Evolutionary conservation across 768 basidiomycete species (phyloP).

Genomic region (Pluteus cervinus): DNA sequence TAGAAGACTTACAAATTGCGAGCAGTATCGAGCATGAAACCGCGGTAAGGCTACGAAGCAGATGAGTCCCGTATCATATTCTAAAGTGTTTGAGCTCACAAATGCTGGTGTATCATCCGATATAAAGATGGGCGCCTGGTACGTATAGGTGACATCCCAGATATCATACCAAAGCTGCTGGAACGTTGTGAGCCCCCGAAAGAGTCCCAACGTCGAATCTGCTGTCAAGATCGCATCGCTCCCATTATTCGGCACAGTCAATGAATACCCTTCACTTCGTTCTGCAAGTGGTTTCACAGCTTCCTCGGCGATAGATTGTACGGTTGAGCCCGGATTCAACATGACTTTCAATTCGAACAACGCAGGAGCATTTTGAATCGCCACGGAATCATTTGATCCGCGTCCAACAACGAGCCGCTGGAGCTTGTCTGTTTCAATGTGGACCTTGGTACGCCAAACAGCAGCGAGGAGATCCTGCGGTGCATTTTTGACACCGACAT

Average conservation of each 20-base stretch:
- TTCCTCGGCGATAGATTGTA: slow-evolving; percentile 37
- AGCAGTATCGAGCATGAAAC: slow-evolving; percentile 76
- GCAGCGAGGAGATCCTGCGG: neutral
- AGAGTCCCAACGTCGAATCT: slow-evolving; percentile 51
- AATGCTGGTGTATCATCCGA: slow-evolving; percentile 47
- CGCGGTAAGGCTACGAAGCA: slow-evolving; percentile 55
- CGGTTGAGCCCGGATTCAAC: slow-evolving; percentile 12
- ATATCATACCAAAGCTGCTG: slow-evolving; percentile 51
- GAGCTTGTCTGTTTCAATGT: slow-evolving; percentile 35
- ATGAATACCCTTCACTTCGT: slow-evolving; percentile 47
- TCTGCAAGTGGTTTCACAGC: slow-evolving; percentile 34
- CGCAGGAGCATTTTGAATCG: slow-evolving; percentile 25
- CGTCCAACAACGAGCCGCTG: slow-evolving; percentile 46
- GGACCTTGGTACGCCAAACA: neutral
- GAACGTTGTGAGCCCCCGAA: slow-evolving; percentile 62
- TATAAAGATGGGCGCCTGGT: slow-evolving; percentile 43
- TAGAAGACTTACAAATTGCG: slow-evolving; percentile 61
- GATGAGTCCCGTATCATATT: neutral
- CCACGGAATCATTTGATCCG: slow-evolving; percentile 33
- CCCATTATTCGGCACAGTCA: slow-evolving; percentile 44
- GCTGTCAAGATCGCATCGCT: slow-evolving; percentile 39
- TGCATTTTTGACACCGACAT: neutral
- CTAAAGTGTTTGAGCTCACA: slow-evolving; percentile 29
- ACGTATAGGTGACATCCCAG: slow-evolving; percentile 34
- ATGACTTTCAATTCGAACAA: slow-evolving; percentile 35